Evolutionary conservation across 106 monocot genomes (phyloP), one percentile per base, ranked within the genome.

Genomic region (Dendrobium nobile): DNA sequence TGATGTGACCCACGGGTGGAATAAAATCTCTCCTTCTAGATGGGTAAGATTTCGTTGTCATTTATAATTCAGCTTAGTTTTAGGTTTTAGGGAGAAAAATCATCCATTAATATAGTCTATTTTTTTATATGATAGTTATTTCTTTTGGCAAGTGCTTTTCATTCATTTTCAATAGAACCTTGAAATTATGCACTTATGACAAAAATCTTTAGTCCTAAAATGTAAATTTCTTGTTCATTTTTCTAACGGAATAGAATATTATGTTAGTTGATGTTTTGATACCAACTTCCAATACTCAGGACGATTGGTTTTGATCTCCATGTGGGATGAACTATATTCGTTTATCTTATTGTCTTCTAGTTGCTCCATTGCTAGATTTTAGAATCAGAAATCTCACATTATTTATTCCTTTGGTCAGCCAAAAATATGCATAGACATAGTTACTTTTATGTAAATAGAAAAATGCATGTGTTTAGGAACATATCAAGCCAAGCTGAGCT

Each of bases 1-100:
- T 80, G 97, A 98, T 85, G 94, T 98, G 79, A 98, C 97, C 41
- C 97, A 98, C 89, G 97, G 91, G 75, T 94, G 94, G 97, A 85
- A 89, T 84, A 92, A 94, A 24, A 78, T 98, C 73, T 94, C 97
- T 44, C 85, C 94, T 68, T 80, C 94, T 87, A 94, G 88, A 76
- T 88, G 84, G 94, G 97, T 98, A 91, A 76, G 76, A 8, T 45
- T 76, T 44, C 37, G 10, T 41, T 27, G 72, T 40, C 72, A 72
- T 37, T 72, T 37, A 72, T 10, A 37, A 33, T 72, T 72, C 40
- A 72, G 17, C 33, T 72, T 72, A 4, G 7, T 37, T 72, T 72
- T 72, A 15, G 37, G 1, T 40, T 72, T 72, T 43, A 42, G 43
- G 19, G 4, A 2, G 41, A 43, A 74, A 74, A 42, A 7, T 37